Evolutionary conservation across 345 rosid species (phyloP).

Genomic region (Arabidopsis thaliana): DNA sequence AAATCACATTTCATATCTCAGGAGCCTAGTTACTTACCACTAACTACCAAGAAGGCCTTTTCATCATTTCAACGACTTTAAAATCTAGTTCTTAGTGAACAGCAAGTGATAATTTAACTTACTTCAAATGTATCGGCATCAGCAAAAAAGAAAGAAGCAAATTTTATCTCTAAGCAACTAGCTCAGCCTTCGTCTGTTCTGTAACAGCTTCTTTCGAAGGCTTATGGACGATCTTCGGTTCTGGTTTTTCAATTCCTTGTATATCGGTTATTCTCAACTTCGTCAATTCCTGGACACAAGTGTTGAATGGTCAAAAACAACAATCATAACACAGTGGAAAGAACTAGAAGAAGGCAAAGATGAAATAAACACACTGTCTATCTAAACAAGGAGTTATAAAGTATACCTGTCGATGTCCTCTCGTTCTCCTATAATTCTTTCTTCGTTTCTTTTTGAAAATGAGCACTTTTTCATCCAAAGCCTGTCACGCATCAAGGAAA

Average conservation of each 20-base stretch:
- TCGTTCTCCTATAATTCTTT: constrained; percentile 87
- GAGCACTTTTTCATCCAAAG: constrained; percentile 90
- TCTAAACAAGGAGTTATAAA: not conserved
- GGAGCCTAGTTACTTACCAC: constrained; percentile 19
- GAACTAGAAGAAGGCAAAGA: constrained; percentile 6
- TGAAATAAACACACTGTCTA: constrained; percentile 9
- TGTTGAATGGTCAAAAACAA: constrained; percentile 5
- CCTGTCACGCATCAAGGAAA: constrained; percentile 53
- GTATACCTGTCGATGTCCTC: constrained; percentile 87
- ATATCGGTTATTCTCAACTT: constrained; percentile 92
- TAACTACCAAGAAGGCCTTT: constrained; percentile 25
- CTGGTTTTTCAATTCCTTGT: constrained; percentile 85
- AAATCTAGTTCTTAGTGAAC: constrained; percentile 15
- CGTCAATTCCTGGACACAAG: constrained; percentile 74
- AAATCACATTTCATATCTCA: constrained; percentile 23
- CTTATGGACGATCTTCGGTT: constrained; percentile 41
- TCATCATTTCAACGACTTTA: not conserved
- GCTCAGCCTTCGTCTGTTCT: constrained; percentile 60
- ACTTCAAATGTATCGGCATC: constrained; percentile 25
- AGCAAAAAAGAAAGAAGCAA: not conserved
- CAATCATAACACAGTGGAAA: not conserved
- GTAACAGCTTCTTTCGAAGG: constrained; percentile 48
- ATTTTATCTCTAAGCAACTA: constrained; percentile 54
- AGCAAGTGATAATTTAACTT: constrained; percentile 12
- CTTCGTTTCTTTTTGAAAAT: constrained; percentile 94